These are phyloP conservation scores for Emmonsiellopsis sp. DNA, from an alignment of 2,329 filamentous ascomycete genomes.

Conservation along the genomic window DNA sequence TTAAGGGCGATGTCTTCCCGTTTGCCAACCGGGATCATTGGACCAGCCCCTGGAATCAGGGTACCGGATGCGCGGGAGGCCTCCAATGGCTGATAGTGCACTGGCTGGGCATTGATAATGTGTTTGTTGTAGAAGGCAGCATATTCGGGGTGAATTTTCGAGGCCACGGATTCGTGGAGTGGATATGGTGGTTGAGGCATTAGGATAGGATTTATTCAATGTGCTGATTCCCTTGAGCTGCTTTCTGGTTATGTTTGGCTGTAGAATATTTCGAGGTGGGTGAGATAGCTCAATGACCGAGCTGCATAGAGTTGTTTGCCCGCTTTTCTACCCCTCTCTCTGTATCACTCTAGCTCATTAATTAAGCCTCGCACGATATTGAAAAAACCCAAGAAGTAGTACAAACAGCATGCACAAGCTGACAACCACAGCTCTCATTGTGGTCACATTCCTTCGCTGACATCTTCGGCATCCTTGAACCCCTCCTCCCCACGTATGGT, in stretches of 20 bases:
- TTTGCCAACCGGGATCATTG: conserved; percentile 40
- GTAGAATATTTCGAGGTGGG: not conserved
- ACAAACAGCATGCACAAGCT: too few relatives aligned
- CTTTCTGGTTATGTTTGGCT: not conserved
- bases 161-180: conserved; percentile 39
- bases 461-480: not conserved
- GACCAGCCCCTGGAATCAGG: conserved; percentile 46
- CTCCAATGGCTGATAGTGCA: conserved; percentile 46
- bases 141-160: conserved; percentile 43
- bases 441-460: not conserved
- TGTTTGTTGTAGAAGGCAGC: conserved; percentile 45
- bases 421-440: too few relatives aligned
- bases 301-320: too few relatives aligned
- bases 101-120: conserved; percentile 44
- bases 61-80: conserved; percentile 43
- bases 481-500: not conserved
- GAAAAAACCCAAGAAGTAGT: too few relatives aligned
- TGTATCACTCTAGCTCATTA: too few relatives aligned
- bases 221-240: too few relatives aligned
- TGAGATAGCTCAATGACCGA: too few relatives aligned
- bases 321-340: too few relatives aligned
- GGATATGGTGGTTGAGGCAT: conserved; percentile 35
- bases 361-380: too few relatives aligned
- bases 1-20: conserved; percentile 37
- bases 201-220: not conserved